Percentiles rank a stretch among this genome's conserved stretches.
Evolutionary conservation across 768 basidiomycete genomes (phyloP).

Genomic region (Naganishia antarctica): DNA sequence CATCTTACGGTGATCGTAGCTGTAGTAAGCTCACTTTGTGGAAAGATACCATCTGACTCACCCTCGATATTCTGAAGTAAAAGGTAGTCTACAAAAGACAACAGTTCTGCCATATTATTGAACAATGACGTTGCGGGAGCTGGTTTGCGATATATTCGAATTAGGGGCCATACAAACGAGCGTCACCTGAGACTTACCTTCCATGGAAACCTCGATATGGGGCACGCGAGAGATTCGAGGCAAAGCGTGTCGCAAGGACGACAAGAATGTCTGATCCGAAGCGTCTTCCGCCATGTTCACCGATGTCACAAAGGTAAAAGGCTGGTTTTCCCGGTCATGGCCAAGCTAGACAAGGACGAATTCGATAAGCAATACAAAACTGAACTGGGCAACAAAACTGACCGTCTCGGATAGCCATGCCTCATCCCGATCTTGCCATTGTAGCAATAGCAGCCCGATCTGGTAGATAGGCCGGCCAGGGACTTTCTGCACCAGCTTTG

Average conservation of each 20-base stretch:
- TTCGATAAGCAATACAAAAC: neutral
- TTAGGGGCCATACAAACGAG: no score
- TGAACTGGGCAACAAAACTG: no score
- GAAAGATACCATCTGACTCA: no score
- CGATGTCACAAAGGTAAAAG: slow-evolving; percentile 3
- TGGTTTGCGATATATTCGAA: neutral
- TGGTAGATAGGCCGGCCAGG: slow-evolving; percentile 15
- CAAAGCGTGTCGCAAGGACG: slow-evolving; percentile 10
- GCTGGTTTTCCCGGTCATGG: neutral
- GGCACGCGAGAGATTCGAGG: slow-evolving; percentile 13
- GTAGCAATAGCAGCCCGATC: slow-evolving; percentile 14
- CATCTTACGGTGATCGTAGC: no score
- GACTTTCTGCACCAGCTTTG: neutral
- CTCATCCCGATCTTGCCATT: slow-evolving; percentile 2
- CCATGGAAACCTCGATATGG: neutral
- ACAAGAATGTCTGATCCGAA: slow-evolving; percentile 22
- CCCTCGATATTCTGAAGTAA: slow-evolving; percentile 11
- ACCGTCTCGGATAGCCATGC: neutral
- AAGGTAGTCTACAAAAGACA: neutral
- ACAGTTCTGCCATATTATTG: neutral
- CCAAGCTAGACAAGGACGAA: neutral
- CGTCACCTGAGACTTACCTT: neutral
- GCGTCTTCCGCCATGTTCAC: slow-evolving; percentile 24
- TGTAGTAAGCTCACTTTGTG: no score
- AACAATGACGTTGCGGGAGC: slow-evolving; percentile 9